These are phyloP conservation scores for Lepiota venenata DNA, from an alignment of 768 basidiomycete species.

Conservation along the genomic window DNA sequence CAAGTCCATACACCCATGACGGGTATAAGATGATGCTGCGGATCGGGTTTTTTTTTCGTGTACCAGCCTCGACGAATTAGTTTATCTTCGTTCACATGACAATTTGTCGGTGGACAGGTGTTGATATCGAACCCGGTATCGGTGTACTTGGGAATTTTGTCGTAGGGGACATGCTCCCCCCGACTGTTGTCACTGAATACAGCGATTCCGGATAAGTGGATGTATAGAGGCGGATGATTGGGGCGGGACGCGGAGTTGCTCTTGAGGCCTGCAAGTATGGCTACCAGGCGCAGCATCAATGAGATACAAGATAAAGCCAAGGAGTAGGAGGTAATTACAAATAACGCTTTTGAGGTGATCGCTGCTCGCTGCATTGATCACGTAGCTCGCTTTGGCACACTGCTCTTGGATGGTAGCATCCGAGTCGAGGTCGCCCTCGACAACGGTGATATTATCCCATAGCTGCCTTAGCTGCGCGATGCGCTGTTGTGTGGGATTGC, in stretches of 20 bases:
- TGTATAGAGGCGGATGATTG: slow-evolving; percentile 37
- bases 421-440: slow-evolving; percentile 38
- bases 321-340: slow-evolving; percentile 20
- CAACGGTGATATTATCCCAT: slow-evolving; percentile 29
- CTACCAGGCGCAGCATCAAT: slow-evolving; percentile 15
- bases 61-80: slow-evolving; percentile 38
- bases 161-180: slow-evolving; percentile 30
- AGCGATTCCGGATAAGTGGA: slow-evolving; percentile 41
- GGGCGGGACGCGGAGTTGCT: slow-evolving; percentile 28
- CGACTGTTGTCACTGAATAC: slow-evolving; percentile 37
- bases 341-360: slow-evolving; percentile 32
- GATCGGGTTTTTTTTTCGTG: slow-evolving; percentile 33
- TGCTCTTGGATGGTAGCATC: slow-evolving; percentile 30
- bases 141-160: slow-evolving; percentile 27
- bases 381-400: slow-evolving; percentile 30
- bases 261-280: slow-evolving; percentile 35
- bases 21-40: slow-evolving; percentile 42
- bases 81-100: slow-evolving; percentile 21
- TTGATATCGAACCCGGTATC: slow-evolving; percentile 34
- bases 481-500: slow-evolving; percentile 28
- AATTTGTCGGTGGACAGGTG: slow-evolving; percentile 19
- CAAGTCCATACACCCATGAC: slow-evolving; percentile 39
- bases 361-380: slow-evolving; percentile 39
- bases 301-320: neutral
- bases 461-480: slow-evolving; percentile 24